Evolutionary conservation across 2,329 filamentous ascomycete species (phyloP), one percentile per base, ranked within the genome.

Genomic region (Diplodia seriata): DNA sequence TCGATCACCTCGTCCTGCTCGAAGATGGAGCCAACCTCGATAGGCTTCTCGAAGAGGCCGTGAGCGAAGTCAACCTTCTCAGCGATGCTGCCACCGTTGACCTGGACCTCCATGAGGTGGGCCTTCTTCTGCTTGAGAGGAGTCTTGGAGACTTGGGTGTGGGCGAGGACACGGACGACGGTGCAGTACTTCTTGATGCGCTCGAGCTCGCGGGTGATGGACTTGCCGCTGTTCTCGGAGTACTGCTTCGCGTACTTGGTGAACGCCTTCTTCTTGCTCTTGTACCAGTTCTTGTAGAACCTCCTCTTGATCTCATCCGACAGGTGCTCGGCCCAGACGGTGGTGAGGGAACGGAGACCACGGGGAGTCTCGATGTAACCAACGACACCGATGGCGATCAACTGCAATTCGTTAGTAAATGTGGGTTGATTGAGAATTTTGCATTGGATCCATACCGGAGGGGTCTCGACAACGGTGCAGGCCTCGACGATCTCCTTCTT

Each of bases 251-350:
- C 93, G 87, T 99, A 99, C 89, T 97, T 97, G 89, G 95, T 99
- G 89, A 99, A 99, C 72, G 95, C 95, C 94, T 99, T 99, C 93
- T 97, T 98, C 94, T 99, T 99, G 89, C 90, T 93, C 91, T 97
- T 97, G 92, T 99, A 99, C 95, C 95, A 99, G 91, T 99, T 99
- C 93, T 98, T 98, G 92, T 99, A 99, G 93, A 99, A 99, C 82
- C 95, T 92, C 81, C 95, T 92, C 91, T 97, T 97, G 85, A 99
- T 82, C 87, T 98, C 95, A 85, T 99, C 95, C 85, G 91, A 92
- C 85, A 99, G 85, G 85, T 99, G 95, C 90, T 98, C 95, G 81
- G 95, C 95, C 95, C 95, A 99, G 83, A 99, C 93, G 81, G 95
- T 98, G 83, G 94, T 97, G 85, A 99, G 93, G 75, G 95, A 99